A percentile compares a stretch with the other conserved stretches of the same genome.
These are phyloP conservation scores for Zizania palustris DNA, from an alignment of 202 grass and related monocot genomes.

Conservation along the genomic window DNA sequence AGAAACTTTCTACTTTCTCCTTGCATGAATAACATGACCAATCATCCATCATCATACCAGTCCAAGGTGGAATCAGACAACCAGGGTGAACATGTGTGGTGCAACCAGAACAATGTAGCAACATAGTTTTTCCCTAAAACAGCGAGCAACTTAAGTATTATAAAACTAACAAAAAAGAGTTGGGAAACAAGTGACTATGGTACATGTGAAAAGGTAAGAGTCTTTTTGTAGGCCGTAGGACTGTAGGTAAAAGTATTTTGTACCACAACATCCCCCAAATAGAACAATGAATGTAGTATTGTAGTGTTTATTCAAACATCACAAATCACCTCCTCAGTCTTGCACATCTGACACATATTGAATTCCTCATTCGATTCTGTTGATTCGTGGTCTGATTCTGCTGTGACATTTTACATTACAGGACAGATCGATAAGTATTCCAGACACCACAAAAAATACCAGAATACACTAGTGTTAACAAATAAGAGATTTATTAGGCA, in stretches of 20 bases:
- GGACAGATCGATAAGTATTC: constrained; percentile 25
- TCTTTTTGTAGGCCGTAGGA: neutral
- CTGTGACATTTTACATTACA: constrained; percentile 49
- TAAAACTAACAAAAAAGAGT: constrained; percentile 2
- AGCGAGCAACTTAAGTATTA: constrained; percentile 23
- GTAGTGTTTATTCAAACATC: constrained; percentile 14
- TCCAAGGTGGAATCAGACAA: constrained; percentile 89
- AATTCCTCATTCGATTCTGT: constrained; percentile 84
- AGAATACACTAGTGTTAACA: constrained; percentile 14
- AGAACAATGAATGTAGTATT: constrained; percentile 18
- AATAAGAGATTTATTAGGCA: neutral
- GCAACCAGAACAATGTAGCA: constrained; percentile 86
- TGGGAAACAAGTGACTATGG: neutral
- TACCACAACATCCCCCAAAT: neutral
- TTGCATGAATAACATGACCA: constrained; percentile 92
- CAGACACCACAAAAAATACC: constrained; percentile 2
- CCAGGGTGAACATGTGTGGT: constrained; percentile 71
- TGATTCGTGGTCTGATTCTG: constrained; percentile 72
- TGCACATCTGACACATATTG: constrained; percentile 87
- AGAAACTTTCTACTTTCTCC: constrained; percentile 77
- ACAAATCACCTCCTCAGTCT: constrained; percentile 74
- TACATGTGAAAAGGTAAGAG: neutral
- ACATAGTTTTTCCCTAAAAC: constrained; percentile 67
- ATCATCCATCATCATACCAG: constrained; percentile 68
- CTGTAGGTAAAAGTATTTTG: neutral